These are phyloP conservation scores for Fusarium clavum DNA, from an alignment of 2,329 filamentous ascomycete species.

Conservation along the genomic window DNA sequence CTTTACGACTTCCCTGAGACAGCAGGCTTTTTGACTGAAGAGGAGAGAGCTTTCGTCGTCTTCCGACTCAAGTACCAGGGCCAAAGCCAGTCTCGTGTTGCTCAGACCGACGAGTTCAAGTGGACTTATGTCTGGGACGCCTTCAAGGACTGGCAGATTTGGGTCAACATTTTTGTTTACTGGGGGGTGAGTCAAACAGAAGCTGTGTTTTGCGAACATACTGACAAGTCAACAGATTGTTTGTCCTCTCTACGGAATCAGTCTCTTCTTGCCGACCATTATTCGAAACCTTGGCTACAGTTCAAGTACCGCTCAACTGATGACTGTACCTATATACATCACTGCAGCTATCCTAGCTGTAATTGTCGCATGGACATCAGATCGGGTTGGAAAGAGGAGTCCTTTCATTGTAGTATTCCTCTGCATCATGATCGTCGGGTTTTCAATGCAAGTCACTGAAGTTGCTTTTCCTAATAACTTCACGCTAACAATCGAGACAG, in stretches of 20 bases:
- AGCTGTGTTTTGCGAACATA: fast-evolving
- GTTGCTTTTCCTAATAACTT: neutral
- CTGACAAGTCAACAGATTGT: constrained; percentile 54
- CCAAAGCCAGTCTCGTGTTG: constrained; percentile 53
- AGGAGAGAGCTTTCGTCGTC: constrained; percentile 77
- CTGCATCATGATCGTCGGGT: constrained; percentile 66
- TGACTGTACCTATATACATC: constrained; percentile 71
- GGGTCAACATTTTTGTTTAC: constrained; percentile 69
- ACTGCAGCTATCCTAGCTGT: constrained; percentile 71
- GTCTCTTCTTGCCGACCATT: constrained; percentile 73
- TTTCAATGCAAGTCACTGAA: constrained; percentile 59
- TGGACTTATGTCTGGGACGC: constrained; percentile 80
- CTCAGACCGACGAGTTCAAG: constrained; percentile 79
- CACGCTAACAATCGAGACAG: constrained; percentile 49
- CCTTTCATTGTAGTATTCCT: constrained; percentile 68
- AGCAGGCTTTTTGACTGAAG: constrained; percentile 76
- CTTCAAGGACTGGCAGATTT: constrained; percentile 84
- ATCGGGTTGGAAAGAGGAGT: constrained; percentile 63
- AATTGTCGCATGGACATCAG: constrained; percentile 65
- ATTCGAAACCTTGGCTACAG: constrained; percentile 69
- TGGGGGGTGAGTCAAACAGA: constrained; percentile 65
- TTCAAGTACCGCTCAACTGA: constrained; percentile 69
- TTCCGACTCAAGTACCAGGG: constrained; percentile 76
- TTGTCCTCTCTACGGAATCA: constrained; percentile 67
- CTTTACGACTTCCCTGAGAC: constrained; percentile 86